Evolutionary conservation across 352 stramenopile species (phyloP).

Genomic region (Pythium aphanidermatum): DNA sequence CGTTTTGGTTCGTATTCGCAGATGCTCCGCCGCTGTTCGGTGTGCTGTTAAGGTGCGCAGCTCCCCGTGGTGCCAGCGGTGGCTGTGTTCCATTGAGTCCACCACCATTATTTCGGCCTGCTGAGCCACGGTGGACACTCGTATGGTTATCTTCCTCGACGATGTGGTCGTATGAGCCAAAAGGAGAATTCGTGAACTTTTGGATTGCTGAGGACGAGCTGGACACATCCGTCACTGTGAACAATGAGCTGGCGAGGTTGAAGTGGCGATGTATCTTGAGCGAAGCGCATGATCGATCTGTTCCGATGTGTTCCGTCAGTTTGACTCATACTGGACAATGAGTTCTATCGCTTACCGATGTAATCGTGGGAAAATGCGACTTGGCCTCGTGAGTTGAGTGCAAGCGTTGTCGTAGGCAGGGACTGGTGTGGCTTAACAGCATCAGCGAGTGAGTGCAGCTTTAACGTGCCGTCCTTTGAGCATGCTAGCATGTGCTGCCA

Average conservation of each 20-base stretch:
- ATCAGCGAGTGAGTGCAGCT: conserved; percentile 80
- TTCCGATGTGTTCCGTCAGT: no score
- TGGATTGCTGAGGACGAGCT: conserved; percentile 12
- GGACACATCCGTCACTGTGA: conserved; percentile 38
- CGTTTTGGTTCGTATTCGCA: no score
- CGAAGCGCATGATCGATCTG: conserved; percentile 78
- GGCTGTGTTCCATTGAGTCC: neutral
- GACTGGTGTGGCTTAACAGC: conserved; percentile 80
- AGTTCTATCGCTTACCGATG: conserved; percentile 39
- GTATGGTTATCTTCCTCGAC: conserved; percentile 7
- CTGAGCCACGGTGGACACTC: neutral
- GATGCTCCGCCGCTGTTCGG: no score
- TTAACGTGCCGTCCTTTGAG: conserved; percentile 83
- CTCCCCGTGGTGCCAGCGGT: neutral
- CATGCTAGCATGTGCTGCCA: conserved; percentile 88
- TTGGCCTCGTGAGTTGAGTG: conserved; percentile 75
- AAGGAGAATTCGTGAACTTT: conserved; percentile 23
- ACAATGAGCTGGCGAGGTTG: conserved; percentile 51
- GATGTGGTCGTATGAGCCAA: conserved; percentile 18
- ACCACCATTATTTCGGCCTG: neutral
- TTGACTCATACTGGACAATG: no score
- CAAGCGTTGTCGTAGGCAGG: conserved; percentile 60
- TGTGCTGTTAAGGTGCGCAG: neutral
- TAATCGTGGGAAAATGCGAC: conserved; percentile 80
- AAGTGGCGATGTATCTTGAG: conserved; percentile 76